Evolutionary conservation across 768 basidiomycete species (phyloP).

Genomic region (Kwoniella sp.): DNA sequence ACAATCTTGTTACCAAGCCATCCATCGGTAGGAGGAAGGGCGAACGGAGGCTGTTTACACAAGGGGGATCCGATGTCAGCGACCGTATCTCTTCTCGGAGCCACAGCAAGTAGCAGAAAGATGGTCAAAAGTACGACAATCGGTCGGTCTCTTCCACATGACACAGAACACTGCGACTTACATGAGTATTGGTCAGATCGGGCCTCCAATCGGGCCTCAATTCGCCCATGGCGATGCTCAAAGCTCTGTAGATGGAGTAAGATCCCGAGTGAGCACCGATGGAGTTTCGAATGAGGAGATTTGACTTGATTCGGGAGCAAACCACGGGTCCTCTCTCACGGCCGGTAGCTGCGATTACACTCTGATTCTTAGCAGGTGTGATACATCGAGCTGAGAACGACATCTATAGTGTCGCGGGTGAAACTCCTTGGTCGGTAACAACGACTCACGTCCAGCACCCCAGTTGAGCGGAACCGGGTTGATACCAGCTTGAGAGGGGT

Average conservation of each 20-base stretch:
- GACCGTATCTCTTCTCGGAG: not conserved
- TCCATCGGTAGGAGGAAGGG: constrained; percentile 71
- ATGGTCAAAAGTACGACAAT: not conserved
- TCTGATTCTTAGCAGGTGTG: no score
- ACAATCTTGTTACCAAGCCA: constrained; percentile 71
- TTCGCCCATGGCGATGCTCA: constrained; percentile 76
- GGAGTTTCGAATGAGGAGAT: constrained; percentile 72
- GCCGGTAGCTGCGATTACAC: constrained; percentile 62
- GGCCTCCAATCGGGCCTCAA: constrained; percentile 54
- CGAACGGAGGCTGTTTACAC: constrained; percentile 68
- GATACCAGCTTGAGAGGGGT: constrained; percentile 92
- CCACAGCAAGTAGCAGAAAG: not conserved
- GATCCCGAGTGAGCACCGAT: constrained; percentile 91
- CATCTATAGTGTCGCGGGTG: not conserved
- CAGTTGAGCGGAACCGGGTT: constrained; percentile 75
- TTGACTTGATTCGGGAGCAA: constrained; percentile 77
- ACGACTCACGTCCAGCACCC: constrained; percentile 64
- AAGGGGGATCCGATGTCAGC: not conserved
- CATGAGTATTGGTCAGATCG: constrained; percentile 50
- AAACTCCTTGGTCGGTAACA: not conserved
- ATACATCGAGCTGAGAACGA: constrained; percentile 14
- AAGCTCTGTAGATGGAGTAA: constrained; percentile 91
- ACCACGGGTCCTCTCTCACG: constrained; percentile 78
- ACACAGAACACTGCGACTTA: constrained; percentile 17
- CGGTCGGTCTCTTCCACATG: not conserved